A percentile compares a stretch with the other conserved stretches of the same genome.
Evolutionary conservation across 179 eudicot genomes (phyloP).

Genomic region (Monotropa hypopitys): DNA sequence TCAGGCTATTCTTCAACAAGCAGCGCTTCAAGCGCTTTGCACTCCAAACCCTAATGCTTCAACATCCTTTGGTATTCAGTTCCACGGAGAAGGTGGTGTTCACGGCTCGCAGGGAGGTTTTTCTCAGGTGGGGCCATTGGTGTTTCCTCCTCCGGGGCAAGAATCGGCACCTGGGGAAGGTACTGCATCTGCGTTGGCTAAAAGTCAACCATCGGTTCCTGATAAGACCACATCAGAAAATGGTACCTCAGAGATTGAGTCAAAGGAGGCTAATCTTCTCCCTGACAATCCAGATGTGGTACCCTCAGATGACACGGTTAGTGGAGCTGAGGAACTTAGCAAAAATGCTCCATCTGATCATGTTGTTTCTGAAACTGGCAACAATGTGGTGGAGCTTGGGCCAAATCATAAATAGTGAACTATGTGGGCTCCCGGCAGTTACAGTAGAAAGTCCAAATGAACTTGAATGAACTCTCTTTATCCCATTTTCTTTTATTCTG

Average conservation of each 20-base stretch:
- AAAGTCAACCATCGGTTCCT: not conserved
- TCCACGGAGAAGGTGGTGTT: constrained; percentile 13
- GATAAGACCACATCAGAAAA: not conserved
- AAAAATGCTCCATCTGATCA: not conserved
- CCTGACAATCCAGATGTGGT: not conserved
- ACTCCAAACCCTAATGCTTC: constrained; percentile 16
- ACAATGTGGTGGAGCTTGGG: not conserved
- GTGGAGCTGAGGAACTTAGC: not conserved
- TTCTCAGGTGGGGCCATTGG: constrained; percentile 6
- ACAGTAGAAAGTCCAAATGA: not conserved
- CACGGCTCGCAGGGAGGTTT: constrained; percentile 6
- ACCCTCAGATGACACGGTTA: not conserved
- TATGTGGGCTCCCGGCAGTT: not conserved
- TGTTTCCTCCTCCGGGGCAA: constrained; percentile 1
- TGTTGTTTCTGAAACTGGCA: not conserved
- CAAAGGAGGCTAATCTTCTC: not conserved
- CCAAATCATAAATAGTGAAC: not conserved
- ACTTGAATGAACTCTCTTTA: not conserved
- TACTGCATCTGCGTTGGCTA: not conserved
- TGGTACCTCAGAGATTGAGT: not conserved
- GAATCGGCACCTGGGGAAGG: not conserved
- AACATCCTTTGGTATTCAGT: constrained; percentile 14
- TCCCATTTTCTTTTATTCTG: not conserved
- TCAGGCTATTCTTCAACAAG: constrained; percentile 19
- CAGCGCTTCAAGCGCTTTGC: constrained; percentile 22